phyloP scores from a whole-genome alignment of 106 monocot genomes.

The Xerophyta viscosa region DNA sequence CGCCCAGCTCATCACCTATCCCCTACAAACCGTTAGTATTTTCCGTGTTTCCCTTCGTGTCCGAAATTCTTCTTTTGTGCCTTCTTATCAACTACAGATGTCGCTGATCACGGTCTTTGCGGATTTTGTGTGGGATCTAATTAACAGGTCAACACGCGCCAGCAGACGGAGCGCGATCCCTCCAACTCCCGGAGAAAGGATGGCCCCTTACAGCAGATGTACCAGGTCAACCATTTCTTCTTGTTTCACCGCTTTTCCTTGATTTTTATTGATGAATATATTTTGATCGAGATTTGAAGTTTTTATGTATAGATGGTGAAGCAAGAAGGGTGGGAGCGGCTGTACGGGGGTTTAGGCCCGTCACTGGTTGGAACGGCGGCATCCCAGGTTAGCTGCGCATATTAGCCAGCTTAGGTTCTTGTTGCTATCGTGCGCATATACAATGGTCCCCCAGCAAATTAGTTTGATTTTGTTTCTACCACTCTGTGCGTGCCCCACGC shows the following conservation, averaged over 20 bases:
- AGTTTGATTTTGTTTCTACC: no score
- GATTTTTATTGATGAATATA: no score
- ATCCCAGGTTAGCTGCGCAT: conserved; percentile 61
- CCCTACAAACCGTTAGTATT: conserved; percentile 74
- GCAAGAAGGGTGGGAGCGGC: conserved; percentile 75
- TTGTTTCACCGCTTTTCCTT: not conserved
- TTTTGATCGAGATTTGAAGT: not conserved
- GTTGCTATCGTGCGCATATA: no score
- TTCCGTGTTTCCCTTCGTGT: not conserved
- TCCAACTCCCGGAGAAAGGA: conserved; percentile 24
- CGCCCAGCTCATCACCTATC: conserved; percentile 92
- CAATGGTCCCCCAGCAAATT: no score
- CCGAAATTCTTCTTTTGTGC: not conserved
- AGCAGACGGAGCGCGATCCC: conserved; percentile 85
- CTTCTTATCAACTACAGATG: not conserved
- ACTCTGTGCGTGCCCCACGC: no score
- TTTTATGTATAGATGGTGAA: conserved; percentile 52
- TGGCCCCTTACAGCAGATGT: conserved; percentile 62
- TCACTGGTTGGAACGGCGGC: conserved; percentile 87
- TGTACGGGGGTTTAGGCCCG: conserved; percentile 72
- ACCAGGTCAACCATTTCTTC: conserved; percentile 13
- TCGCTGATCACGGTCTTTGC: not conserved
- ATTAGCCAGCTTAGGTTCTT: no score
- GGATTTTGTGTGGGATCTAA: no score
- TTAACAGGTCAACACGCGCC: conserved; percentile 74